Base-by-base conservation (phyloP, 2,329 filamentous ascomycete genomes). In the Chaetomium olivaceum region DNA sequence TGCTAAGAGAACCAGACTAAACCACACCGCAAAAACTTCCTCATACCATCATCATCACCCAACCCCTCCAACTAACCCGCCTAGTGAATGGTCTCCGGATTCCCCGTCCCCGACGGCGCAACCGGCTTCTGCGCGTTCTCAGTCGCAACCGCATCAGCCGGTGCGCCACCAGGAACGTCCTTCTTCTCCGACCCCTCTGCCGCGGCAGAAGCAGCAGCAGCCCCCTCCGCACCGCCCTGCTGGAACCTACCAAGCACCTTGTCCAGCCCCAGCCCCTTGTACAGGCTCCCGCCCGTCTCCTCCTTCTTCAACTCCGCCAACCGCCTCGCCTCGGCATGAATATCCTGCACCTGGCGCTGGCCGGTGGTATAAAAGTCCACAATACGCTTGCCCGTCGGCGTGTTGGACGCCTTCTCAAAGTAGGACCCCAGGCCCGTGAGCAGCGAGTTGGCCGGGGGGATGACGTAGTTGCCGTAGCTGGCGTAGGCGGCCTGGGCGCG, bases 381-480 rank as follows among this genome's bases (percentile, higher is more conserved):
- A 67, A 99, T 81, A 80, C 90, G 92, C 82, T 93, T 88, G 72
- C 95, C 95, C 1, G 93, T 96, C 11, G 93, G 92, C 0, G 93
- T 96, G 76, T 85, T 89, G 64, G 89, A 82, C 2, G 94, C 94
- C 85, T 96, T 96, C 81, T 98, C 94, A 76, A 97, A 98, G 86
- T 98, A 99, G 14, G 90, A 92, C 77, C 83, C 83, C 67, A 98
- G 77, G 39, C 92, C 91, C 51, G 83, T 83, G 66, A 86, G 80
- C 66, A 89, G 76, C 66, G 80, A 85, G 74, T 43, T 43, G 39
- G 39, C 82, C 86, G 69, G 91, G 92, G 75, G 90, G 91, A 72
- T 89, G 84, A 62, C 87, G 86, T 75, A 98, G 87, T 72, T 43
- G 39, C 91, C 90, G 80, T 97, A 96, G 77, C 87, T 92, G 78